Base-by-base conservation (phyloP, 495 filamentous ascomycete species). In the Xylaria castorea region DNA sequence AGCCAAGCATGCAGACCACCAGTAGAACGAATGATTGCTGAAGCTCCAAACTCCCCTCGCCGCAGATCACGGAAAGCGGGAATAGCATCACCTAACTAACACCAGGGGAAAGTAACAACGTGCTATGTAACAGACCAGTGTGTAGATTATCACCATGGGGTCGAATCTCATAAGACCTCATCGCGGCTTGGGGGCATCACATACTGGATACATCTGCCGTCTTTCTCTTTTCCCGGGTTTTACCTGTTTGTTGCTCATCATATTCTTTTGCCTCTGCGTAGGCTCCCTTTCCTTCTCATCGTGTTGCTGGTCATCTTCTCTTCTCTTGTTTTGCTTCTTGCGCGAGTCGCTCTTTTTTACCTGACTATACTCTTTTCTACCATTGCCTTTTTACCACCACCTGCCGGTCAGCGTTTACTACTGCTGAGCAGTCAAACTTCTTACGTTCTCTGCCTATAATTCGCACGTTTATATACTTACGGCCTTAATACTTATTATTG, bases 321-420 rank as follows among this genome's bases (percentile, higher is more conserved):
- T 57, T 25, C 51, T 69, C 63, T 65, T 64, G 55, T 63, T 66
- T 74, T 42, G 50, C 62, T 67, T 51, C 30, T 53, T 70, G 73
- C 64, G 53, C 44, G 60, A 64, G 71, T 70, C 75, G 64, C 62
- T 77, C 70, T 30, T 71, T 75, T 32, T 38, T 20, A n/a, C 36
- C 36, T 1, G 6, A 30, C n/a, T 57, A 27, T 30, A 55, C 14
- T 68, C 22, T 53, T 42, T 55, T 67, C 4, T 25, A 1, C 7
- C 38, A 25, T 63, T 63, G 3, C 11, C 18, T 34, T 40, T 14
- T 22, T 50, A 32, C 11, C 27, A 61, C 20, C 48, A 71, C 67
- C 75, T 75, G 77, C 77, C 68, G 77, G 77, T 75, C 77, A 75
- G 75, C 67, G 68, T 62, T 57, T 32, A 61, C 11, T 48, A 77